Base-by-base conservation (phyloP, 768 basidiomycete species). In the Suillus americanus region DNA sequence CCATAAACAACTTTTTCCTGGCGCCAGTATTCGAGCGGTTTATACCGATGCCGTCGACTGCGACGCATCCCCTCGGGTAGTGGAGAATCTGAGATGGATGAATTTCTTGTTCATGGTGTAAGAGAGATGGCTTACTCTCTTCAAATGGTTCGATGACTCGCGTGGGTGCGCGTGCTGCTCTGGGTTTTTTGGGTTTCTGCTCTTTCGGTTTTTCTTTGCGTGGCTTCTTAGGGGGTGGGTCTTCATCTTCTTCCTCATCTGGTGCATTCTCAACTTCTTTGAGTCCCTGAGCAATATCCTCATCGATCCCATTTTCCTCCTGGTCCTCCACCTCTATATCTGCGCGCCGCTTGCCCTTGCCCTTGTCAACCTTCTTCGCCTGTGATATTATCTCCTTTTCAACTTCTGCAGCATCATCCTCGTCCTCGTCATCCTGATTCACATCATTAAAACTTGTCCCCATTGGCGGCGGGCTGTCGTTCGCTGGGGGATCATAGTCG, bases 21-120 rank as follows among this genome's bases (percentile, higher is more conserved):
- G n/a, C 95, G 86, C 97, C 97, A 99, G 81, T 84, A 97, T 46
- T 93, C 91, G 41, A 99, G 80, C 5, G 96, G 97, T 57, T 79
- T 78, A 69, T 86, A 87, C 38, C 86, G 86, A 61, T 84, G 80
- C 28, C 96, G 88, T 56, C 79, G 79, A 37, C 93, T 89, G 59
- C 90, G 87, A 20, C 95, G 89, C 2, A 91, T 79, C 28, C 89
- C 89, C 0, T 75, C 76, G 30, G 72, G 76, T 13, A 67, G 63
- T 30, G 67, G 70, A 16, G 76, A 75, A 54, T 55, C 75, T 76
- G 53, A 10, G 28, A 30, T 30, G 25, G 23, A 38, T 75, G 48
- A 60, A 66, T 20, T 6, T 38, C 12, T 28, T 8, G 57, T 1
- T 9, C 3, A 48, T 25, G 43, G 9, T 1, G 23, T 13, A 28